Evolutionary conservation across 805 yeast species (phyloP).

Genomic region (Pichia thaimueangensis): DNA sequence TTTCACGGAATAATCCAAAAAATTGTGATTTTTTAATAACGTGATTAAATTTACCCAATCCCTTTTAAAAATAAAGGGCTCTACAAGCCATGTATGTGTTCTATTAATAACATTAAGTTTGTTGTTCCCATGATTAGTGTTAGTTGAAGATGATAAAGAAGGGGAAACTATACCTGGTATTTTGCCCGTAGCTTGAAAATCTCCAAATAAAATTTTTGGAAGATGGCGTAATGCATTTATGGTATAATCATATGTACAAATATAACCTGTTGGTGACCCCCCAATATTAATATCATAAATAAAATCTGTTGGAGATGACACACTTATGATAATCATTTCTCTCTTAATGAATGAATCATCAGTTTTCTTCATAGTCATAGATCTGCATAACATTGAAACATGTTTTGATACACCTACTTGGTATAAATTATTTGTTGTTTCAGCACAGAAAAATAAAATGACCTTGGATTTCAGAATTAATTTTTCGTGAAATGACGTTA

Average conservation of each 20-base stretch:
- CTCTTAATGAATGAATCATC: constrained; percentile 32
- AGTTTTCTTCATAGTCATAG: constrained; percentile 14
- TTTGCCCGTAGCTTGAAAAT: constrained; percentile 42
- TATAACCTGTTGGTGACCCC: constrained; percentile 43
- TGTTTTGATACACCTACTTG: constrained; percentile 59
- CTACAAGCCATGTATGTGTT: constrained; percentile 45
- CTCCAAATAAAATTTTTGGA: constrained; percentile 50
- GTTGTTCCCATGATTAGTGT: neutral
- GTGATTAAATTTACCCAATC: constrained; percentile 49
- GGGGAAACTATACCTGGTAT: constrained; percentile 44
- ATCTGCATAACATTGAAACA: constrained; percentile 48
- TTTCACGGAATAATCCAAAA: constrained; percentile 3
- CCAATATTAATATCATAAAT: constrained; percentile 52
- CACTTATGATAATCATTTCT: constrained; percentile 54
- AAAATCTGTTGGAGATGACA: constrained; percentile 41
- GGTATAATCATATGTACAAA: constrained; percentile 59
- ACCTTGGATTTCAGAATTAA: constrained; percentile 47
- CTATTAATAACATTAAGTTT: constrained; percentile 7
- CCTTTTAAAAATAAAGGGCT: constrained; percentile 42
- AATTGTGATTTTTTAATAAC: constrained; percentile 36
- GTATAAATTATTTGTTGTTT: constrained; percentile 54
- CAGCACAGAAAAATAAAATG: constrained; percentile 48
- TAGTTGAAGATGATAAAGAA: neutral
- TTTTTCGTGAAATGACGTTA: constrained; percentile 48
- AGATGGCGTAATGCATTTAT: constrained; percentile 42